Conservation (phyloP, 2,329 filamentous ascomycete genomes). For the Ceratocystis harringtonii region DNA sequence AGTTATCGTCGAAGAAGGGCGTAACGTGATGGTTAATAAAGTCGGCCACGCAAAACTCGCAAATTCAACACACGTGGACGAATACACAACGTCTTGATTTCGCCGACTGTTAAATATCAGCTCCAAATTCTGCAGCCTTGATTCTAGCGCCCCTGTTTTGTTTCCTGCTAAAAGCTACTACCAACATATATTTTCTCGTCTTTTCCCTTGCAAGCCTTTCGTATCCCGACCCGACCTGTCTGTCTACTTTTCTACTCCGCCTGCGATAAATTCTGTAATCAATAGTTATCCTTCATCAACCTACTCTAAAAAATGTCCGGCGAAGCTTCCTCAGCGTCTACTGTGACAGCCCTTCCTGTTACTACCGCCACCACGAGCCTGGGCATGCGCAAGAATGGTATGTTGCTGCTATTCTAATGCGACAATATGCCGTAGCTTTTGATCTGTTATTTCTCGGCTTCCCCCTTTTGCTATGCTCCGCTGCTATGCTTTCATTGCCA, state of each 20-base stretch:
- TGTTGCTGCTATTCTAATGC: slow-evolving; percentile 18
- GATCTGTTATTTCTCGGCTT: background rate
- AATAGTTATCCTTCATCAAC: background rate
- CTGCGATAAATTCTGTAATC: no score
- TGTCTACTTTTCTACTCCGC: no score
- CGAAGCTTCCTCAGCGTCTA: background rate
- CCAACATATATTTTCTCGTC: no score
- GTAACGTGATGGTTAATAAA: background rate
- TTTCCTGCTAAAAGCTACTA: no score
- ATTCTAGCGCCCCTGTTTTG: no score
- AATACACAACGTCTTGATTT: no score
- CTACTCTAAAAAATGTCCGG: background rate
- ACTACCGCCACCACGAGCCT: slow-evolving; percentile 28
- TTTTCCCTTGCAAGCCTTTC: no score
- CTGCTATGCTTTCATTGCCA: background rate
- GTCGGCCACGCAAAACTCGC: background rate
- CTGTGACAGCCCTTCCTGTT: slow-evolving; percentile 10
- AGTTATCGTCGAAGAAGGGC: background rate
- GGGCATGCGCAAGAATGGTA: slow-evolving; percentile 78
- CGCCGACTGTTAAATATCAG: no score
- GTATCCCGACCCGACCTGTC: no score
- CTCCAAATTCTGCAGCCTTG: no score
- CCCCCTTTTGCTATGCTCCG: no score
- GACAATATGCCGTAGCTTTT: background rate
- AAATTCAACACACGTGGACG: background rate